A percentile compares a stretch with the other conserved stretches of the same genome.
These are phyloP conservation scores for Ananas comosus DNA, from an alignment of 176 grass and related monocot genomes.

Conservation along the genomic window DNA sequence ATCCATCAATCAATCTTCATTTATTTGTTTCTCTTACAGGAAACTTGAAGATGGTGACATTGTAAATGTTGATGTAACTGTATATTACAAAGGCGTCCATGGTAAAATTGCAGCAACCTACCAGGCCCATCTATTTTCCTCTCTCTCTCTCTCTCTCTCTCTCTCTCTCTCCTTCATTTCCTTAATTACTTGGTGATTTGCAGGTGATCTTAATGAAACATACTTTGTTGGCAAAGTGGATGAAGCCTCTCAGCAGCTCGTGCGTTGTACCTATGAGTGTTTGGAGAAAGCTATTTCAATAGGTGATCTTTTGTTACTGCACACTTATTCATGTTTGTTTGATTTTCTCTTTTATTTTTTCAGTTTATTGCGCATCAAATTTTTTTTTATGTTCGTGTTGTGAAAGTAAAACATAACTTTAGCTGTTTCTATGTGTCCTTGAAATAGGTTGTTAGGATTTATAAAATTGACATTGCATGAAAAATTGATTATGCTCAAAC, in stretches of 20 bases:
- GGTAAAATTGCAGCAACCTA: constrained; percentile 42
- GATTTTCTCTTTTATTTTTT: constrained; percentile 8
- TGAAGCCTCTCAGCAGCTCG: constrained; percentile 87
- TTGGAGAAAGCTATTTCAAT: constrained; percentile 98
- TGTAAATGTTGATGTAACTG: constrained; percentile 90
- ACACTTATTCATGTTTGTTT: constrained; percentile 9
- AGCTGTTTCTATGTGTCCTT: not conserved
- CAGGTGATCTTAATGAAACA: constrained; percentile 97
- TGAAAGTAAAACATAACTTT: not conserved
- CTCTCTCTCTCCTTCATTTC: not conserved
- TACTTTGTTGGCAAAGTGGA: constrained; percentile 98
- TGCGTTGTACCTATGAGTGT: constrained; percentile 86
- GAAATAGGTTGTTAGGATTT: no score
- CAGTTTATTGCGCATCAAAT: constrained; percentile 7
- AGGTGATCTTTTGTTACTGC: constrained; percentile 35
- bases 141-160: not conserved
- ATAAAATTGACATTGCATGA: no score
- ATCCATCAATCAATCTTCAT: constrained; percentile 21
- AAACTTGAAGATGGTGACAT: constrained; percentile 96
- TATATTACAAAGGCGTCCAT: constrained; percentile 86
- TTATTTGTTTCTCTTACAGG: constrained; percentile 35
- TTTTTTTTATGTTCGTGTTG: not conserved
- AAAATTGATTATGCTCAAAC: no score
- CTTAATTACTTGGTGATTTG: constrained; percentile 19
- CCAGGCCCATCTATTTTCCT: not conserved